Evolutionary conservation across 2,329 filamentous ascomycete species (phyloP).

Genomic region (Cadophora luteo-olivacea): DNA sequence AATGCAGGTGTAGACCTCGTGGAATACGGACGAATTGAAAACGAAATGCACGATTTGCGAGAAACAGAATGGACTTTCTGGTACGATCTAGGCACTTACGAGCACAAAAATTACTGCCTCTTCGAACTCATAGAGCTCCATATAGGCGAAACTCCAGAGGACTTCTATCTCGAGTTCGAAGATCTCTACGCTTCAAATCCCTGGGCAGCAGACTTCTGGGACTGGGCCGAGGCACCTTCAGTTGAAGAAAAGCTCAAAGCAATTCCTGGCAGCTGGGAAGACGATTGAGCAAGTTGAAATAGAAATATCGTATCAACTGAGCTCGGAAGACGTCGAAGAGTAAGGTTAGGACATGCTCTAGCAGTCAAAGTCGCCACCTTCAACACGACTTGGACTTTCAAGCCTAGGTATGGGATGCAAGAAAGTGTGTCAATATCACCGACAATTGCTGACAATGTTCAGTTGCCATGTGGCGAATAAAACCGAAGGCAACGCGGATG

Average conservation of each 20-base stretch:
- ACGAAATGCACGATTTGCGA: background rate
- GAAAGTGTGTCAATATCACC: too few relatives aligned
- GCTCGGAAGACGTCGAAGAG: background rate
- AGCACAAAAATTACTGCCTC: too few relatives aligned
- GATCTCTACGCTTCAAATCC: background rate
- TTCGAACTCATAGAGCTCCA: background rate
- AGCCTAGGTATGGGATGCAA: too few relatives aligned
- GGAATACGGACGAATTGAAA: constrained; percentile 19
- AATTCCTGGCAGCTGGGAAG: constrained; percentile 7
- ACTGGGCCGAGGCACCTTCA: background rate
- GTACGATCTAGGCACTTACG: background rate
- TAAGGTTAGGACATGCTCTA: too few relatives aligned
- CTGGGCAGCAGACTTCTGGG: background rate
- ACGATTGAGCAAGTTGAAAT: background rate
- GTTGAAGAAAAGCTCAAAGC: background rate
- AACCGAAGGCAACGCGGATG: too few relatives aligned
- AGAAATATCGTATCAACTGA: background rate
- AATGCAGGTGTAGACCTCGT: background rate
- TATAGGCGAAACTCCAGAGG: constrained; percentile 2
- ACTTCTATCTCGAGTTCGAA: constrained; percentile 8
- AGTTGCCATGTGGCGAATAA: too few relatives aligned
- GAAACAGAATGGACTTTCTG: background rate
- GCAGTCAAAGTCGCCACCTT: too few relatives aligned
- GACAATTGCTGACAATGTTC: too few relatives aligned
- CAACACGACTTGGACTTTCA: too few relatives aligned